phyloP scores from a whole-genome alignment of 805 yeast species.

The Candida vaughaniae region DNA sequence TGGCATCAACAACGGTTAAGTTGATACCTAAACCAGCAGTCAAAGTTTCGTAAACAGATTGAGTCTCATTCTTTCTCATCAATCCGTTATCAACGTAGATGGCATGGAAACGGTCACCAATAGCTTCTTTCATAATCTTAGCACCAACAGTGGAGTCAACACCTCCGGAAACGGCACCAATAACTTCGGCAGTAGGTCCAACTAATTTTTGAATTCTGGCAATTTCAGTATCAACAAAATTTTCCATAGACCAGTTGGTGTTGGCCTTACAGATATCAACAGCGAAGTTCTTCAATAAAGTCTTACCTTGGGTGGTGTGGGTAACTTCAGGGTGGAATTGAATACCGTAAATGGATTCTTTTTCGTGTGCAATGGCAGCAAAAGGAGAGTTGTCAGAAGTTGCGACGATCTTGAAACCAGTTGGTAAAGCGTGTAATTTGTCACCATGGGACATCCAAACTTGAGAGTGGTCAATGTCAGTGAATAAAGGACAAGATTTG shows the following conservation, averaged over 20 bases:
- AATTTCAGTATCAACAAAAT: conserved; percentile 95
- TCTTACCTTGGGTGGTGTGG: conserved; percentile 90
- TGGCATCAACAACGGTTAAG: conserved; percentile 90
- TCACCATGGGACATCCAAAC: conserved; percentile 99
- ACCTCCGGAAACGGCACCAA: conserved; percentile 99
- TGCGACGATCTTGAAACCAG: conserved; percentile 85
- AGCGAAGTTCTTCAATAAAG: conserved; percentile 87
- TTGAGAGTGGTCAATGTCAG: conserved; percentile 88
- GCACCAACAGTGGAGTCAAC: conserved; percentile 99
- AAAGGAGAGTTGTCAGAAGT: conserved; percentile 91
- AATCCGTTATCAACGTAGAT: conserved; percentile 97
- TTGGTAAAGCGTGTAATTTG: conserved; percentile 86
- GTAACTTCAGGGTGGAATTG: conserved; percentile 99
- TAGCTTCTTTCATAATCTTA: conserved; percentile 95
- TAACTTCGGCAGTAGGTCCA: conserved; percentile 97
- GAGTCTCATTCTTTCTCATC: conserved; percentile 92
- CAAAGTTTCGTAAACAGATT: conserved; percentile 80
- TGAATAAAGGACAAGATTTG: conserved; percentile 65
- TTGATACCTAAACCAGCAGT: conserved; percentile 93
- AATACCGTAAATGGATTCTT: conserved; percentile 81
- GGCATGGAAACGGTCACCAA: conserved; percentile 98
- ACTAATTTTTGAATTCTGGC: conserved; percentile 86
- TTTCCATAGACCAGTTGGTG: conserved; percentile 97
- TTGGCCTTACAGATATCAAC: conserved; percentile 81
- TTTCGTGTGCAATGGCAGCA: conserved; percentile 84